Base-by-base conservation (phyloP, 148 eudicot species). In the Silene conica region DNA sequence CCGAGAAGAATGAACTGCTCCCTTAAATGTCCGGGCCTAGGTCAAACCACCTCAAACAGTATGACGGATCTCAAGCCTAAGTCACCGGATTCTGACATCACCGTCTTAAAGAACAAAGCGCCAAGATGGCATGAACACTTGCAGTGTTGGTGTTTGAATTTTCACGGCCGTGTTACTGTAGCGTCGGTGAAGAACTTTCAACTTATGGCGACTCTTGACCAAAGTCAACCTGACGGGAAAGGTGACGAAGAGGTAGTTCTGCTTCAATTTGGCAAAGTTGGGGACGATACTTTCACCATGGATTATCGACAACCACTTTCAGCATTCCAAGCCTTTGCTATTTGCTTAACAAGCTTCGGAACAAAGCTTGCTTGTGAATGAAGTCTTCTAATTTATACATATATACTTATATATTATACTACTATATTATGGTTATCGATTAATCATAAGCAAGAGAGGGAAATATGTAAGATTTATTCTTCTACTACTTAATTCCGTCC, bases 181-280 rank as follows among this genome's bases (percentile, higher is more conserved):
- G 99, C 99, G 20, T 95, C 99, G 0, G 99, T 95, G 19, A 95
- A 95, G 81, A 95, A 95, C 81, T 95, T 95, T 72, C 99, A 95
- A 72, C 85, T 95, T 22, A 89, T 83, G 26, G 99, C 96, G 2
- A 90, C 92, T 9, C 76, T 85, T 68, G 97, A 95, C 69, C 93
- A 87, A 83, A 94, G 97, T 74, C 91, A 87, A 69, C 98, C 96
- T 0, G 92, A 84, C 57, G 96, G 97, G 19, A 90, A 84, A 77
- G 98, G 96, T 2, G 97, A 92, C 23, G 96, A 87, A 70, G 99
- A 95, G 68, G 85, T 86, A 3, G 97, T 96, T 70, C 79, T 95
- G 38, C 92, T 96, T 62, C 99, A 96, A 81, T 96, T 96, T 77
- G 99, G 99, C 3, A 96, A 96, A 63, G 99, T 92, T 13, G 89